Base-by-base conservation (phyloP, 306 rosid genomes). In the Datisca glomerata region DNA sequence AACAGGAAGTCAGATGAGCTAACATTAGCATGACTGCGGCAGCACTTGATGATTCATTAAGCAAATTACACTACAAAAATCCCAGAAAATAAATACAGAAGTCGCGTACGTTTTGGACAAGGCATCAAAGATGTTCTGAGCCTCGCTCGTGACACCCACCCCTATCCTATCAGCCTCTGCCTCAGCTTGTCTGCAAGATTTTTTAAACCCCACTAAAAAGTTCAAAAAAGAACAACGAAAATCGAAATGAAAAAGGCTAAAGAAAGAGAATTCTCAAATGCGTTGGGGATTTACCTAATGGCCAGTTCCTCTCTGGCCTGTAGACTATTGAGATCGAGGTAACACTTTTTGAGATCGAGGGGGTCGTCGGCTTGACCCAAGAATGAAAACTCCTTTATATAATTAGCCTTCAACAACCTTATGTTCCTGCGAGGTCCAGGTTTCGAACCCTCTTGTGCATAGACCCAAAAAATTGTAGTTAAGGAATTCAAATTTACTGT, bases 91-190 rank as follows among this genome's bases (percentile, higher is more conserved):
- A 39, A 39, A 23, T 13, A n/a, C 11, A 24, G 11, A 49, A 55
- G 21, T 47, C 6, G 58, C 95, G 63, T 72, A 84, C 98, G 98
- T 89, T 60, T 89, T 89, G 39, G 85, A 84, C 47, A 89, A 69
- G 34, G 98, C 93, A 48, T 89, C 81, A 47, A 89, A 89, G 51
- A 91, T 80, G 68, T 63, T 68, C 70, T 91, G 98, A 2, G 96
- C 98, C 59, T 91, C 86, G 28, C 44, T 49, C 48, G 94, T 78
- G 43, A 89, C 98, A 55, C 96, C 96, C 9, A 89, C 94, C 5
- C 98, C 98, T 14, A 84, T 77, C 70, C 96, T 77, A 75, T 89
- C 98, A 34, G 72, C 89, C 15, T 84, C 98, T 1, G 72, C 50
- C 62, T 78, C 98, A 0, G 96, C 98, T 59, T 80, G 93, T 45